Evolutionary conservation across 441 rosid genomes (phyloP).

Genomic region (Pelargonium citronellum): DNA sequence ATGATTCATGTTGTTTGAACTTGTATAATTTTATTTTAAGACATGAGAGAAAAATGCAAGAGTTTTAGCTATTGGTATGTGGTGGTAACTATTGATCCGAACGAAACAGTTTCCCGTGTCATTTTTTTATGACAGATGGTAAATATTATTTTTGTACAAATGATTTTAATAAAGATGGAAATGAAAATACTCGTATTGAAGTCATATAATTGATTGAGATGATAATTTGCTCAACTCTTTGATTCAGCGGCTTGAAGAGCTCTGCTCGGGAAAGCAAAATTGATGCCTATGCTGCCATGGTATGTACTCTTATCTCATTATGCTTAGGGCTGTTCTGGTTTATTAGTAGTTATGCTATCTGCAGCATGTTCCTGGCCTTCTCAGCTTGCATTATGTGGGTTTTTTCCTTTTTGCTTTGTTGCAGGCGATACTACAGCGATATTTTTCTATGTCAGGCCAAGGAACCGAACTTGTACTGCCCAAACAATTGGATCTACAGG

Average conservation of each 20-base stretch:
- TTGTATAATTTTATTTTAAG: neutral
- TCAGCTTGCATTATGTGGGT: neutral
- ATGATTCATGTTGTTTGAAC: neutral
- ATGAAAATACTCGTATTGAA: neutral
- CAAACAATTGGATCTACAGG: conserved; percentile 56
- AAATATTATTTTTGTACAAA: neutral
- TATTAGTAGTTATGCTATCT: neutral
- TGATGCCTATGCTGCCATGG: conserved; percentile 85
- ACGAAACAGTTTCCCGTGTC: no score
- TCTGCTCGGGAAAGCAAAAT: conserved; percentile 41
- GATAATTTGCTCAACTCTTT: neutral
- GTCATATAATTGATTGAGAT: neutral
- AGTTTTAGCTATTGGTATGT: no score
- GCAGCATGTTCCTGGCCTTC: neutral
- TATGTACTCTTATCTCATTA: conserved; percentile 24
- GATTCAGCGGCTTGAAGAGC: conserved; percentile 62
- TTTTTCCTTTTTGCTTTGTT: conserved; percentile 11
- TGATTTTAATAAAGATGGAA: neutral
- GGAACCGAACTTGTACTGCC: conserved; percentile 68
- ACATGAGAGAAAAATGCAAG: no score
- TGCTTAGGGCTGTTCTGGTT: neutral
- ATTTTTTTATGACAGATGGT: neutral
- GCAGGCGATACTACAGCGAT: conserved; percentile 75
- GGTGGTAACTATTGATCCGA: no score
- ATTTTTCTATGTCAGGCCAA: conserved; percentile 50